Evolutionary conservation across 306 rosid genomes (phyloP).

Genomic region (Abrus precatorius): DNA sequence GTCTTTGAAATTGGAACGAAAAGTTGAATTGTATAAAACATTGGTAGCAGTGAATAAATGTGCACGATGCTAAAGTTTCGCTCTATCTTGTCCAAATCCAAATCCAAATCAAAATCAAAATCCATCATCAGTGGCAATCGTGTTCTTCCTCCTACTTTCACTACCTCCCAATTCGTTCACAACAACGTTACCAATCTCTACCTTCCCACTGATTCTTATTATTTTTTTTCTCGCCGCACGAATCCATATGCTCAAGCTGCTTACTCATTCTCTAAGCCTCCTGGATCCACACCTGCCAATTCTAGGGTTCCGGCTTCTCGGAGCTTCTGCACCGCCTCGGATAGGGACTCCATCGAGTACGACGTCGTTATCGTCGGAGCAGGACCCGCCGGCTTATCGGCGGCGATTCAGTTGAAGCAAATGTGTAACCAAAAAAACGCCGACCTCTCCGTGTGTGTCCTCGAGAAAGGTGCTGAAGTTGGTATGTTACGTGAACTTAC

Average conservation of each 20-base stretch:
- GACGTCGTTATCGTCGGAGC: constrained; percentile 98
- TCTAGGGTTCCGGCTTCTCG: constrained; percentile 50
- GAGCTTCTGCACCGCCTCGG: constrained; percentile 60
- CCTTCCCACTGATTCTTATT: not conserved
- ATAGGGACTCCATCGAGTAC: constrained; percentile 76
- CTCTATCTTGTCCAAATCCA: constrained; percentile 56
- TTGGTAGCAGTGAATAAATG: not conserved
- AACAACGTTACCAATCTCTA: not conserved
- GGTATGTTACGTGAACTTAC: constrained; percentile 59
- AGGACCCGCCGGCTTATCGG: constrained; percentile 95
- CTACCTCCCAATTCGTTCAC: constrained; percentile 15
- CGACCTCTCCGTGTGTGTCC: constrained; percentile 86
- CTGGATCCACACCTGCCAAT: not conserved
- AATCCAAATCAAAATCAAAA: constrained; percentile 14
- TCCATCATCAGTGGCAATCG: not conserved
- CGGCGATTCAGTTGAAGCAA: constrained; percentile 88
- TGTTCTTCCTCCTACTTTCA: not conserved
- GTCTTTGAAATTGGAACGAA: not conserved
- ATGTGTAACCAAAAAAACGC: constrained; percentile 67
- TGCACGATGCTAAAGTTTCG: constrained; percentile 57
- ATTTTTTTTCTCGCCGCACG: constrained; percentile 21
- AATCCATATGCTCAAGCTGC: constrained; percentile 34
- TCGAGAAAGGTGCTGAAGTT: constrained; percentile 93
- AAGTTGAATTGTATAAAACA: not conserved
- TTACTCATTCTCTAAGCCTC: constrained; percentile 30